Evolutionary conservation across 2,329 filamentous ascomycete species (phyloP).

Genomic region (Colletotrichum navitas): DNA sequence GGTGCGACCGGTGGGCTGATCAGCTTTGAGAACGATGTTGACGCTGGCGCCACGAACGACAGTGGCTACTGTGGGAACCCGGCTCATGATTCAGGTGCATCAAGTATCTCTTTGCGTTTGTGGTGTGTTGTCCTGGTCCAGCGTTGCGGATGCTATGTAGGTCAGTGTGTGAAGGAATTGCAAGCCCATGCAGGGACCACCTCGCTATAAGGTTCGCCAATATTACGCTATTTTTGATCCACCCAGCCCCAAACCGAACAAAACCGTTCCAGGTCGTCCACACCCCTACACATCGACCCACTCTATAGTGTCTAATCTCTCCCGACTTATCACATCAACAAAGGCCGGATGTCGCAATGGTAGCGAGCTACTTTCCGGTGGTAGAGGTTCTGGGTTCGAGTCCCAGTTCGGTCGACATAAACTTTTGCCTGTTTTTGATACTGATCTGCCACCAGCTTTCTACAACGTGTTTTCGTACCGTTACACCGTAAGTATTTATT

Average conservation of each 20-base stretch:
- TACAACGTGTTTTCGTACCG: too few species aligned
- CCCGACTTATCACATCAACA: neutral
- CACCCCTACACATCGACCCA: too few species aligned
- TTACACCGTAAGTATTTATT: too few species aligned
- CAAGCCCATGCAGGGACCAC: too few species aligned
- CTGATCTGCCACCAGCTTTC: too few species aligned
- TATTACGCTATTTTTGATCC: neutral
- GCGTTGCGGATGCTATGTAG: neutral
- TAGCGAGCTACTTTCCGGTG: constrained; percentile 17
- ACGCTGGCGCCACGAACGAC: constrained; percentile 74
- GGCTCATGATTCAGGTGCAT: constrained; percentile 38
- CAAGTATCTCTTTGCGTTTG: neutral
- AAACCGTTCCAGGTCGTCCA: neutral
- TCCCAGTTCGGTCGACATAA: constrained; percentile 2
- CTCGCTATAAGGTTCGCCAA: neutral
- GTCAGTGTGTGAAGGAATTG: neutral
- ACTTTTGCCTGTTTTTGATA: neutral
- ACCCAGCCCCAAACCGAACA: neutral
- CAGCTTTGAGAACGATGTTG: constrained; percentile 80
- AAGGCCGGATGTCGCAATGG: constrained; percentile 18
- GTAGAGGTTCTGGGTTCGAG: constrained; percentile 15
- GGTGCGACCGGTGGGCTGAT: constrained; percentile 80
- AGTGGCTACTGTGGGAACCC: constrained; percentile 61
- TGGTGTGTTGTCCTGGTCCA: neutral
- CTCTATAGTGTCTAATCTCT: too few species aligned